Base-by-base conservation (phyloP, 2,329 filamentous ascomycete genomes). In the Colletotrichum cuscutae region DNA sequence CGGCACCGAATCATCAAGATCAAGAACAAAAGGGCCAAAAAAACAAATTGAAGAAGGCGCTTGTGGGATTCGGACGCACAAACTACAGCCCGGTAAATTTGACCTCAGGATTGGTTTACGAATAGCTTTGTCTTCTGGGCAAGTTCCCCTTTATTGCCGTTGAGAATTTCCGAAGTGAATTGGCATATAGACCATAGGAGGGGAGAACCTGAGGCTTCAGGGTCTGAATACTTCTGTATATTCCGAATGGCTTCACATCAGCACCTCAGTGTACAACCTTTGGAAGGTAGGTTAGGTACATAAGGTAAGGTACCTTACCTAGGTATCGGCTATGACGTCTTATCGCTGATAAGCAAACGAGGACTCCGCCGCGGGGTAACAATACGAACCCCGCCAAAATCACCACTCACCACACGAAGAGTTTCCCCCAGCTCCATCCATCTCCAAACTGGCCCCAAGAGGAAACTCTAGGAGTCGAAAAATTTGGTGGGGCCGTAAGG, bases 351-450 rank as follows among this genome's bases (percentile, higher is more conserved):
- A 69, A 64, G 26, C 28, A 46, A 26, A 24, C 6, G 61, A 54
- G 46, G 15, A 13, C 60, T 66, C 56, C 66, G 71, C 66, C 46
- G 71, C 71, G 71, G 71, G 66, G 71, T 73, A 70, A 28, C 65
- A 56, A 54, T 24, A 30, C 42, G 24, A 28, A 26, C 37, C 52
- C 28, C 46, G 30, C 32, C 32, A 12, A 2, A 35, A 11, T 35
- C 32, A 35, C 11, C 32, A 35, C n/a, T 12, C 30, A 12, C 52
- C 35, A 22, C 52, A 19, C 42, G 6, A 24, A 13, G 54, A 46
- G 35, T 15, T 24, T 65, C 24, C 13, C 52, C 19, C 56, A 65
- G 32, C 61, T 37, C 42, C 59, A 58, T 3, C 28, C 32, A 15
- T 56, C 59, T 64, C 58, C 49, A 57, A 49, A 46, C 6, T 26